A percentile compares a stretch with the other conserved stretches of the same genome.
phyloP scores from a whole-genome alignment of 192 early-diverging fungal species.

The Mortierella antarctica region DNA sequence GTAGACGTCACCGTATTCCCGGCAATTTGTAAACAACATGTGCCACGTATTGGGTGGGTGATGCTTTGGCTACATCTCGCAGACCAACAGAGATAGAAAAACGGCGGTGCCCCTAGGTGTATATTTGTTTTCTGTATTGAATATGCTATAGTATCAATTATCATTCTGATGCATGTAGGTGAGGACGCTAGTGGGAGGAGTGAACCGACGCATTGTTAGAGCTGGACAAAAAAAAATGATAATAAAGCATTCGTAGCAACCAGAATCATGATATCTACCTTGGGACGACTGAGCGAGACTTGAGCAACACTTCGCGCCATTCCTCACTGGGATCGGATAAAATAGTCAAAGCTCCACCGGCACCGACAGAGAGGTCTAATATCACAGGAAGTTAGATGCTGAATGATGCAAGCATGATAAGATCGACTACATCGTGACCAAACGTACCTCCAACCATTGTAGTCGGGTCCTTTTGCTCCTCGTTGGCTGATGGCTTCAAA shows the following conservation, averaged over 20 bases:
- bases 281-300: conserved; percentile 70
- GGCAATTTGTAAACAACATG: no score
- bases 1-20: no score
- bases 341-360: conserved; percentile 94
- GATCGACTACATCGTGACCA: neutral
- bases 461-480: conserved; percentile 2
- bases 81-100: no score
- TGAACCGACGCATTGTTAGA: neutral
- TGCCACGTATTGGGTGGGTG: no score
- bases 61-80: no score
- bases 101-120: no score
- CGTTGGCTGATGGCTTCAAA: conserved; percentile 2
- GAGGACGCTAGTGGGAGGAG: conserved; percentile 8
- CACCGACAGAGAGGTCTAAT: conserved; percentile 81
- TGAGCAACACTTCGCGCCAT: conserved; percentile 89
- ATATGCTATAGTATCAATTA: neutral
- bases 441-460: conserved; percentile 32
- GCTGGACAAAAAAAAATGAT: neutral
- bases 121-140: no score
- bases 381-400: neutral
- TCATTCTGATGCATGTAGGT: conserved; percentile 26
- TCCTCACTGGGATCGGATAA: conserved; percentile 87
- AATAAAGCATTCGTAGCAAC: neutral
- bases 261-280: conserved; percentile 26
- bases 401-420: neutral